Conservation (phyloP, 2,329 filamentous ascomycete species). For the Conoideocrella luteorostrata region DNA sequence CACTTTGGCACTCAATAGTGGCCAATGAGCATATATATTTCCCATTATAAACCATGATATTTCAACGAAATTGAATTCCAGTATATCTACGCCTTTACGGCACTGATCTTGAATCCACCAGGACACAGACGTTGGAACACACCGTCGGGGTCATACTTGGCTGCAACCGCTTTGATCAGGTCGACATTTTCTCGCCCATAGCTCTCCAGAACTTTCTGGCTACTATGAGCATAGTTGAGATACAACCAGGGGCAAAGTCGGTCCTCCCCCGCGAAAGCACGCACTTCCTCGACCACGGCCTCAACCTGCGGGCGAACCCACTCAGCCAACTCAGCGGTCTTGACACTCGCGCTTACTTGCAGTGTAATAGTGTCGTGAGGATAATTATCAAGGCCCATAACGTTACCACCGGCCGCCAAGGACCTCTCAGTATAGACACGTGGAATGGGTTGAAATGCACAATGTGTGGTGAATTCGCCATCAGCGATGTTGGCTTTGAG, state of each 20-base stretch:
- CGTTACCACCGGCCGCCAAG: not conserved
- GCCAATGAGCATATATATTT: too few relatives aligned
- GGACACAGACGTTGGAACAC: constrained; percentile 7
- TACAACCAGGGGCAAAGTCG: constrained; percentile 3
- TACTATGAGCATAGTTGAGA: constrained; percentile 8
- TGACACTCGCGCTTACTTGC: not conserved
- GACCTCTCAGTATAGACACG: not conserved
- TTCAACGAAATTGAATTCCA: too few relatives aligned
- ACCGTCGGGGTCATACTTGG: constrained; percentile 10
- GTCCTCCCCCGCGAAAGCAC: not conserved
- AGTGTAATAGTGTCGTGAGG: not conserved
- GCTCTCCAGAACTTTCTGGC: constrained; percentile 4
- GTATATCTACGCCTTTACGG: too few relatives aligned
- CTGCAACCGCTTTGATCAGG: constrained; percentile 1
- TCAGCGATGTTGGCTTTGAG: not conserved
- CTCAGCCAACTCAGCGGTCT: not conserved
- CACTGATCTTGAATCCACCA: constrained; percentile 22
- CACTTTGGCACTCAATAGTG: too few relatives aligned
- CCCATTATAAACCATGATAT: too few relatives aligned
- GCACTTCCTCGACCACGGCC: not conserved
- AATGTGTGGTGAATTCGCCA: not conserved
- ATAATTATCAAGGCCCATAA: not conserved
- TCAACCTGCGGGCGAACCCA: not conserved
- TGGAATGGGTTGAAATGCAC: not conserved
- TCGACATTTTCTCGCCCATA: constrained; percentile 5